Percentiles rank a stretch among this genome's conserved stretches.
Conservation (phyloP, 2,329 filamentous ascomycete genomes). For the Clarireedia sp. region DNA sequence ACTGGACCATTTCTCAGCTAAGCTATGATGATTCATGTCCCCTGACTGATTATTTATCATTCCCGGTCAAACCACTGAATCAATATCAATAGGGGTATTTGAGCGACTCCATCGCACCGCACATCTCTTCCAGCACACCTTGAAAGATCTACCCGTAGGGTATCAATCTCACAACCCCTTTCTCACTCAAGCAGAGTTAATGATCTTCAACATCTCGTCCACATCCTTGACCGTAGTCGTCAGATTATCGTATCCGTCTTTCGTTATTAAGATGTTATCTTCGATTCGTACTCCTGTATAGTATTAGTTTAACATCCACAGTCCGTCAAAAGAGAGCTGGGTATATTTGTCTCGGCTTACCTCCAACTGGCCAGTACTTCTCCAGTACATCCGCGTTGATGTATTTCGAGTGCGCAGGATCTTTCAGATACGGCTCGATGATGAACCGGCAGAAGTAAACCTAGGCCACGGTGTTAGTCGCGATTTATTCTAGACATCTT, state of each 20-base stretch:
- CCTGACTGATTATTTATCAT: too few relatives aligned
- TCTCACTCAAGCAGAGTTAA: conserved; percentile 15
- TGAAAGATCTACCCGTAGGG: background rate
- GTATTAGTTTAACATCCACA: too few relatives aligned
- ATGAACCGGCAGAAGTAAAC: conserved; percentile 91
- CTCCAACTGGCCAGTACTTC: conserved; percentile 75
- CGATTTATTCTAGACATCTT: background rate
- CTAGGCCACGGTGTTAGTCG: conserved; percentile 30
- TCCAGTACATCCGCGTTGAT: conserved; percentile 69
- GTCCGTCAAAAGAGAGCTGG: background rate
- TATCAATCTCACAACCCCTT: background rate
- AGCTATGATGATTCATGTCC: too few relatives aligned
- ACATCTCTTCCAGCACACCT: background rate
- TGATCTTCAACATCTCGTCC: conserved; percentile 39
- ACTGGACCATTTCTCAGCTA: too few relatives aligned
- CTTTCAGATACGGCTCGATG: conserved; percentile 68
- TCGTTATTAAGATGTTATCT: conserved; percentile 67
- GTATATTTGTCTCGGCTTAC: background rate
- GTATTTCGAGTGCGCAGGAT: conserved; percentile 64
- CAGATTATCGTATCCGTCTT: conserved; percentile 61
- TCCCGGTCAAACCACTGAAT: too few relatives aligned
- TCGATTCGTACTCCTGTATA: conserved; percentile 47
- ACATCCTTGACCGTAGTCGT: conserved; percentile 65
- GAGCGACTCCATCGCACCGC: too few relatives aligned
- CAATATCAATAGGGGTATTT: too few relatives aligned